Percentiles rank a stretch among this genome's conserved stretches.
Conservation (phyloP, 768 basidiomycete genomes). For the Pleurotus pulmonarius region DNA sequence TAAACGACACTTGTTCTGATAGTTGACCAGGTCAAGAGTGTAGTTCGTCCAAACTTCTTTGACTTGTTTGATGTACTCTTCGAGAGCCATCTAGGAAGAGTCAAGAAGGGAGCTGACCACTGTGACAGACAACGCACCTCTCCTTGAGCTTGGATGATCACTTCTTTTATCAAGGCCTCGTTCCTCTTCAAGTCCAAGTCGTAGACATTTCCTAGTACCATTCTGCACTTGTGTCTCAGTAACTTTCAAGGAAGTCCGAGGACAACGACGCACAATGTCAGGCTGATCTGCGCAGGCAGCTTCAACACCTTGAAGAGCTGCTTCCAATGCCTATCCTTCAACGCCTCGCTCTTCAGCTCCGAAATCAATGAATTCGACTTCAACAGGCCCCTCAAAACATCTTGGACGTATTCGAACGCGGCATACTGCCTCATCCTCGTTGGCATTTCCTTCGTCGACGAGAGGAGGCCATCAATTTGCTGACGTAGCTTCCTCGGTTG, state of each 20-base stretch:
- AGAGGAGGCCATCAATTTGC: constrained; percentile 85
- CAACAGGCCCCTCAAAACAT: constrained; percentile 76
- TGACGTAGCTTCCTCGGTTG: constrained; percentile 94
- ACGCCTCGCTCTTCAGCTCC: constrained; percentile 93
- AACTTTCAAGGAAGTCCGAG: not conserved
- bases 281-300: constrained; percentile 68
- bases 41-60: constrained; percentile 97
- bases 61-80: constrained; percentile 94
- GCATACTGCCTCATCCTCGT: constrained; percentile 98
- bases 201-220: constrained; percentile 96
- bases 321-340: constrained; percentile 98
- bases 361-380: constrained; percentile 89
- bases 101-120: constrained; percentile 16
- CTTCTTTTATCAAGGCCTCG: constrained; percentile 87
- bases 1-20: constrained; percentile 97
- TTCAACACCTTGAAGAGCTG: constrained; percentile 89
- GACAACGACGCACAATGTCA: constrained; percentile 56
- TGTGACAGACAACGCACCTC: constrained; percentile 52
- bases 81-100: constrained; percentile 77
- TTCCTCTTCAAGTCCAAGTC: constrained; percentile 95
- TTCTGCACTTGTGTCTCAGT: constrained; percentile 28
- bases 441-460: constrained; percentile 98
- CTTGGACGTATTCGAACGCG: constrained; percentile 97
- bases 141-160: constrained; percentile 95
- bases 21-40: constrained; percentile 93